A percentile compares a stretch with the other conserved stretches of the same genome.
Evolutionary conservation across 768 basidiomycete genomes (phyloP).

Genomic region (Piloderma croceum): DNA sequence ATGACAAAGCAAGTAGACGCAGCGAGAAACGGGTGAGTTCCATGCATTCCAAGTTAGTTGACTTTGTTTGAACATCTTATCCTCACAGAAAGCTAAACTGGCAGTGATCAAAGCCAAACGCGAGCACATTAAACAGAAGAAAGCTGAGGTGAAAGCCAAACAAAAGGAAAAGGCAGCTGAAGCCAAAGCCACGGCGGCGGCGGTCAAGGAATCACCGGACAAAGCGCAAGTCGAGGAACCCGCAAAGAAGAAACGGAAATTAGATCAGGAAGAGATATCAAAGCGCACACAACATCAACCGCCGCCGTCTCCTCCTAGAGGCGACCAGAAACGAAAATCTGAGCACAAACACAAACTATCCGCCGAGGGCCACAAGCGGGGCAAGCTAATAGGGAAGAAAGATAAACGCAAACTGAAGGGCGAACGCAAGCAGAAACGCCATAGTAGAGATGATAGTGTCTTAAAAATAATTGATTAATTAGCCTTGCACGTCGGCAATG

Average conservation of each 20-base stretch:
- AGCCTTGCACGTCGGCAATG: no score
- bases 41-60: not conserved
- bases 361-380: not conserved
- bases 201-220: constrained; percentile 6
- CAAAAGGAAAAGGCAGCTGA: constrained; percentile 8
- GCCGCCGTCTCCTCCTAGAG: not conserved
- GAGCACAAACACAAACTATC: not conserved
- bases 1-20: constrained; percentile 45
- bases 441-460: not conserved
- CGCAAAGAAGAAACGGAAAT: not conserved
- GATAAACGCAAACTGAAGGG: not conserved
- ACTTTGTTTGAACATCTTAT: not conserved
- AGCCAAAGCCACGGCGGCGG: constrained; percentile 8
- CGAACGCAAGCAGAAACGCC: no score
- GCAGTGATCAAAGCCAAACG: constrained; percentile 42
- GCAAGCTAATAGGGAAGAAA: not conserved
- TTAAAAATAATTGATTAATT: not conserved
- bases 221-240: not conserved
- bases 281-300: not conserved
- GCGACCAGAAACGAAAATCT: not conserved
- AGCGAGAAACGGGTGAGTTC: constrained; percentile 55
- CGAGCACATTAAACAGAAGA: constrained; percentile 41
- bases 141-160: constrained; percentile 37
- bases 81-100: constrained; percentile 41
- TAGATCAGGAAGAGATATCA: not conserved